A percentile compares a stretch with the other conserved stretches of the same genome.
These are phyloP conservation scores for Prunus yedoensis DNA, from an alignment of 331 rosid genomes.

Conservation along the genomic window DNA sequence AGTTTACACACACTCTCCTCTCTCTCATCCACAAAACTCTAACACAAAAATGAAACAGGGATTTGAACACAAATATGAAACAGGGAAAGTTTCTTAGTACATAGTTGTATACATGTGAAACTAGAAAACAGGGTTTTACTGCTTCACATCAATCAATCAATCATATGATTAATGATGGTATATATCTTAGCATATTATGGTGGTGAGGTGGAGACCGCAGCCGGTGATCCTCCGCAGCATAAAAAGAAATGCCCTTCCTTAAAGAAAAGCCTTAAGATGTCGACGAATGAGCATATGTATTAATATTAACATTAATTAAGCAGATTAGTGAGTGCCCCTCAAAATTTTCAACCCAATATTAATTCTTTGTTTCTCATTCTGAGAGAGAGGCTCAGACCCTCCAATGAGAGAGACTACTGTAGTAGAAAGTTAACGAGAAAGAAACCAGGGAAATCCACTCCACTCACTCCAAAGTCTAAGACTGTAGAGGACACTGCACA, in stretches of 20 bases:
- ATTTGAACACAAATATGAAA: not conserved
- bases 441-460: slow-evolving; percentile 17
- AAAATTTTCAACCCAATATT: not conserved
- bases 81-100: not conserved
- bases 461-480: not conserved
- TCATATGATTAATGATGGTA: slow-evolving; percentile 10
- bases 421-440: not conserved
- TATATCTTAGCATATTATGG: not conserved
- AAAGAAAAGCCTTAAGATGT: not conserved
- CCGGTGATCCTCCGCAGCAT: not conserved
- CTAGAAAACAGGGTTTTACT: not conserved
- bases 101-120: not conserved
- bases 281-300: not conserved
- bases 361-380: too few species aligned
- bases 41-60: too few species aligned
- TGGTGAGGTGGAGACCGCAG: not conserved
- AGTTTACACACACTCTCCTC: too few species aligned
- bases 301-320: not conserved
- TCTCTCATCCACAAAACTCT: too few species aligned
- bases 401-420: not conserved
- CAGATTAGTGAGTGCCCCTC: not conserved
- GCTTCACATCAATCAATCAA: slow-evolving; percentile 5
- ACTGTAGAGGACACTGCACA: not conserved
- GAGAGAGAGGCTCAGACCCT: not conserved
- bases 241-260: not conserved